Evolutionary conservation across 345 rosid genomes (phyloP).

Genomic region (Rhodamnia rubescens): DNA sequence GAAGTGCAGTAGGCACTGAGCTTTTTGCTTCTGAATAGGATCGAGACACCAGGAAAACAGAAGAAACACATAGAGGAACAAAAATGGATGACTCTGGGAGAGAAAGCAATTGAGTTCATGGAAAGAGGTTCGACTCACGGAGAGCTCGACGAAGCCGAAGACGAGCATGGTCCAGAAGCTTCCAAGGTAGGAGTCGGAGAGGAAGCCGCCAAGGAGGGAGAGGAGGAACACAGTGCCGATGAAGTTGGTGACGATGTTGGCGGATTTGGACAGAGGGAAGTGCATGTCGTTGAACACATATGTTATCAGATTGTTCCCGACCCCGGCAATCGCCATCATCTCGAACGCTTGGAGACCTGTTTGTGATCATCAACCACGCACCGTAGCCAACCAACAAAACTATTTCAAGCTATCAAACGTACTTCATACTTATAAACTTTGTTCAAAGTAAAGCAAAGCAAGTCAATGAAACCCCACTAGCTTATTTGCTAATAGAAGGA

Average conservation of each 20-base stretch:
- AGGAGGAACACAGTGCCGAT: conserved; percentile 82
- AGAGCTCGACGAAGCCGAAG: conserved; percentile 86
- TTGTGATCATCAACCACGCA: not conserved
- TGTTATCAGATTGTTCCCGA: conserved; percentile 96
- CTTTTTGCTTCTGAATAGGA: not conserved
- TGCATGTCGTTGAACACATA: conserved; percentile 96
- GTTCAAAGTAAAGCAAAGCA: not conserved
- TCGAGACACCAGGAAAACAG: not conserved
- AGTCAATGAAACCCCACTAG: not conserved
- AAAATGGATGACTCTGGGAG: not conserved
- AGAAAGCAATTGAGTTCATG: not conserved
- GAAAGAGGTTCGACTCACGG: conserved; percentile 27
- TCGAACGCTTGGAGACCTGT: conserved; percentile 85
- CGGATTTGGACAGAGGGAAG: conserved; percentile 65
- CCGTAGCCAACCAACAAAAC: not conserved
- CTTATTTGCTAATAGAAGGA: not conserved
- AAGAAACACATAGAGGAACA: not conserved
- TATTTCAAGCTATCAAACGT: not conserved
- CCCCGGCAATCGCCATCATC: conserved; percentile 97
- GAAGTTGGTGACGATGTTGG: conserved; percentile 91
- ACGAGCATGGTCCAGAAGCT: conserved; percentile 92
- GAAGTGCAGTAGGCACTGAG: not conserved
- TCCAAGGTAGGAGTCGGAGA: conserved; percentile 87
- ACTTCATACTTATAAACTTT: not conserved
- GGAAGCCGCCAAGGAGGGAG: conserved; percentile 85